Evolutionary conservation across 2,329 filamentous ascomycete genomes (phyloP), one percentile per base, ranked within the genome.

Genomic region (Cladobotryum protrusum): DNA sequence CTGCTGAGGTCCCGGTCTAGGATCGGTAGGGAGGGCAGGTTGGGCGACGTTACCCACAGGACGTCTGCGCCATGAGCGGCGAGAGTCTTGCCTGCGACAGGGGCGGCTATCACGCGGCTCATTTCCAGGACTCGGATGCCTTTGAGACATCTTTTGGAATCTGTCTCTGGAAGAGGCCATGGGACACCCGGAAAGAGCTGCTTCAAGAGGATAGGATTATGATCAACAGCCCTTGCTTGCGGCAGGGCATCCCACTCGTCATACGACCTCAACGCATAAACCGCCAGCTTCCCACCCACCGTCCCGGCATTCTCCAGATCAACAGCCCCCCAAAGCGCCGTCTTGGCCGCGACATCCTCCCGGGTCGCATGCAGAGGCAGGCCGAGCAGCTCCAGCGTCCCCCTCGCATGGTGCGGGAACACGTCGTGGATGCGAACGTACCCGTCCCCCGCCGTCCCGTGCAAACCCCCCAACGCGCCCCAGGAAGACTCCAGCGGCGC

Each of bases 31-130:
- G 86, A 82, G 1, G 79, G 77, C 7, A 88, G 71, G 33, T 76
- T 72, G 1, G 81, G 77, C 2, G 78, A 80, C 2, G 84, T 87
- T 36, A 89, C 72, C 59, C 86, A 85, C 52, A 89, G 72, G 1
- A 89, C 84, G 47, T 82, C 77, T 8, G 86, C 86, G 8, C 86
- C 86, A 60, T 87, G 82, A 45, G 86, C 84, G 15, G 84, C 84
- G 1, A 89, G 74, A 0, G 79, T 79, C 37, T 81, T 78, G 11
- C 81, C 80, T 48, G 87, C 82, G 1, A 82, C 78, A 11, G 85
- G 85, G 0, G 83, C 85, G 11, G 85, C 85, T 54, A 89, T 87
- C 50, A 89, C 81, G 15, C 85, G 80, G 59, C 82, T 86, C 45
- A 89, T 69, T 62, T 89, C 86, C 6, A 89, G 72, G 5, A 89